Evolutionary conservation across 495 filamentous ascomycete genomes (phyloP).

Genomic region (Daldinia childiae): DNA sequence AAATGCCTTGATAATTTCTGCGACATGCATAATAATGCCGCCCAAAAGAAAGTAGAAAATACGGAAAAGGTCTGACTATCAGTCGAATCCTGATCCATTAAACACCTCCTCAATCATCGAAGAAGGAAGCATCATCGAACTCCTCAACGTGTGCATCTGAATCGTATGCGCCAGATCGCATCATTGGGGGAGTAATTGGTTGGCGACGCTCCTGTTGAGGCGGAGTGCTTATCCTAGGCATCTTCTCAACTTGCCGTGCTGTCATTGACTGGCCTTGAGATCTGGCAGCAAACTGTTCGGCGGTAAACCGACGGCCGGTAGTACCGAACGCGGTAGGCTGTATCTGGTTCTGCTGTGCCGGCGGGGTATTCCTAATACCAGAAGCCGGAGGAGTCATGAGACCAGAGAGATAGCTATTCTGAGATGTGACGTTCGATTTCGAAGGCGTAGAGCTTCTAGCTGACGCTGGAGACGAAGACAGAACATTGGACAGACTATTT

Average conservation of each 20-base stretch:
- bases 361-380: conserved; percentile 66
- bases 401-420: conserved; percentile 67
- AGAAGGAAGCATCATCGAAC: conserved; percentile 66
- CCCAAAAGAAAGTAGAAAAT: conserved; percentile 17
- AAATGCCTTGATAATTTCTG: conserved; percentile 21
- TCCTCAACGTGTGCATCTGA: conserved; percentile 70
- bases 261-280: conserved; percentile 51
- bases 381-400: conserved; percentile 85
- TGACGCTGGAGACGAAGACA: conserved; percentile 53
- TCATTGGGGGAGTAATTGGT: conserved; percentile 74
- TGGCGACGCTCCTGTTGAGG: conserved; percentile 51
- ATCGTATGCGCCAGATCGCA: conserved; percentile 74
- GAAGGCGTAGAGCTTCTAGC: conserved; percentile 68
- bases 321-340: conserved; percentile 62
- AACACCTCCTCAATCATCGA: conserved; percentile 55
- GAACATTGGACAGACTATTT: conserved; percentile 49
- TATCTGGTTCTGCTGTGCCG: conserved; percentile 39
- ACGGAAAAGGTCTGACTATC: background rate
- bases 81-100: background rate
- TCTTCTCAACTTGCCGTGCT: conserved; percentile 50
- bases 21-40: conserved; percentile 18
- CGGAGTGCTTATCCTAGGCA: conserved; percentile 48
- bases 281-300: conserved; percentile 58
- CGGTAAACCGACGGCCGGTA: conserved; percentile 61
- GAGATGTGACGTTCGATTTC: conserved; percentile 60